These are phyloP conservation scores for Jacaranda mimosifolia DNA, from an alignment of 257 asterid genomes.

Conservation along the genomic window DNA sequence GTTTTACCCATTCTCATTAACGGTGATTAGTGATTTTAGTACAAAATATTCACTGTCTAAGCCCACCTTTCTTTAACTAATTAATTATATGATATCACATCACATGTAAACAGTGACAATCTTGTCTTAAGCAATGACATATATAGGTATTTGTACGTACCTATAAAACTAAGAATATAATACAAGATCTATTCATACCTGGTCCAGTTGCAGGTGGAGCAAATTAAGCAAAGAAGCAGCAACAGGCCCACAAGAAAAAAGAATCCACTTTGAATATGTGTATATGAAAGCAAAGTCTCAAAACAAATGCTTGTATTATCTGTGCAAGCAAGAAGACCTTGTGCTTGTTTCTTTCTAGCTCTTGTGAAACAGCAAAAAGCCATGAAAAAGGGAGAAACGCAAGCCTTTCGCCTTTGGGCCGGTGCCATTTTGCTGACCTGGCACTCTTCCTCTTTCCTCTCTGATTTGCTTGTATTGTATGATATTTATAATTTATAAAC, in stretches of 20 bases:
- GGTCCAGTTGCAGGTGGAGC: slow-evolving; percentile 24
- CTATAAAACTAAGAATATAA: neutral
- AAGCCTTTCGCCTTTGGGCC: slow-evolving; percentile 3
- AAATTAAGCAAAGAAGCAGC: neutral
- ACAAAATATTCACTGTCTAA: too few relatives aligned
- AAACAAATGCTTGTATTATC: neutral
- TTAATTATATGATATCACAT: too few relatives aligned
- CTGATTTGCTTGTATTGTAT: slow-evolving; percentile 30
- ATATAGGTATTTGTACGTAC: neutral
- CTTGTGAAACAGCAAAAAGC: neutral
- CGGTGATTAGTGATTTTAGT: too few relatives aligned
- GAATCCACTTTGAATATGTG: neutral
- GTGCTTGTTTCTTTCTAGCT: neutral
- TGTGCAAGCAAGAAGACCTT: neutral
- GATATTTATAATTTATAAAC: neutral
- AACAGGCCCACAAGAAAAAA: neutral
- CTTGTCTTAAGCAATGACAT: slow-evolving; percentile 9
- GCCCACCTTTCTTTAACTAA: too few relatives aligned
- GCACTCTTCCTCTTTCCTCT: slow-evolving; percentile 33
- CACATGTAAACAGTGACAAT: slow-evolving; percentile 1
- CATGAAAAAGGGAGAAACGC: neutral
- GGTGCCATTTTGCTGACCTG: slow-evolving; percentile 29
- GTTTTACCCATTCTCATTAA: too few relatives aligned
- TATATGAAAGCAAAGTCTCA: neutral
- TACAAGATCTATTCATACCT: neutral